Conservation (phyloP, 495 filamentous ascomycete species). For the Penicillium maclennaniae region DNA sequence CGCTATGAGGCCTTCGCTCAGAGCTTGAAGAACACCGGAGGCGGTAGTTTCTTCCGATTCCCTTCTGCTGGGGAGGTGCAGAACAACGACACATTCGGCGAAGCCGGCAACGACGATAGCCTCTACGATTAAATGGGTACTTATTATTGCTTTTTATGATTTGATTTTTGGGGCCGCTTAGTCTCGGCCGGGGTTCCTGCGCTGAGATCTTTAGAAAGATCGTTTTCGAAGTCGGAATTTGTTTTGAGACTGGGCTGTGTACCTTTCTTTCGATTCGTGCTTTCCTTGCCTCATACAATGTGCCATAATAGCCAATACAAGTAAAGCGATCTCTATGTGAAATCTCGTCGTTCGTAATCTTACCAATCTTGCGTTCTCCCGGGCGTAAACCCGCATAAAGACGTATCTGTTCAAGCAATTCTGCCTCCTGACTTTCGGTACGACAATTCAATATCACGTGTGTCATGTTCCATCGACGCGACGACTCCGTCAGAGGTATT, state of each 20-base stretch:
- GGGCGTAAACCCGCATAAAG: no score
- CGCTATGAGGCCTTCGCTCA: conserved; percentile 98
- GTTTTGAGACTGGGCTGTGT: conserved; percentile 10
- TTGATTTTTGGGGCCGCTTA: conserved; percentile 19
- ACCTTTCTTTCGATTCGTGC: conserved; percentile 10
- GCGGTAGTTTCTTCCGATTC: conserved; percentile 96
- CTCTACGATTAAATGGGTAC: conserved; percentile 62
- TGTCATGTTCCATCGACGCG: no score
- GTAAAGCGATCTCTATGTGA: conserved; percentile 19
- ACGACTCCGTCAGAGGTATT: no score
- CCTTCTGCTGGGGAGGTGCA: conserved; percentile 64
- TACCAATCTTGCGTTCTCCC: neutral
- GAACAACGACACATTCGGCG: conserved; percentile 66
- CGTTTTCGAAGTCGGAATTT: conserved; percentile 13
- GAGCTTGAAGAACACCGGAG: conserved; percentile 95
- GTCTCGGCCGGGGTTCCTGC: conserved; percentile 11
- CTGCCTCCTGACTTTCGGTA: no score
- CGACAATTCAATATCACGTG: no score
- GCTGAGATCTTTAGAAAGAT: conserved; percentile 21
- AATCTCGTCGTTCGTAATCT: neutral
- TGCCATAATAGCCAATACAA: conserved; percentile 29
- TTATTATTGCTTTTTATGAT: conserved; percentile 16
- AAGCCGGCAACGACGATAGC: conserved; percentile 83
- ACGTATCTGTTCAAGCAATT: no score
- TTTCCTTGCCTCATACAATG: conserved; percentile 23